Evolutionary conservation across 2,329 filamentous ascomycete genomes (phyloP).

Genomic region (Myriosclerotinia duriaeana): DNA sequence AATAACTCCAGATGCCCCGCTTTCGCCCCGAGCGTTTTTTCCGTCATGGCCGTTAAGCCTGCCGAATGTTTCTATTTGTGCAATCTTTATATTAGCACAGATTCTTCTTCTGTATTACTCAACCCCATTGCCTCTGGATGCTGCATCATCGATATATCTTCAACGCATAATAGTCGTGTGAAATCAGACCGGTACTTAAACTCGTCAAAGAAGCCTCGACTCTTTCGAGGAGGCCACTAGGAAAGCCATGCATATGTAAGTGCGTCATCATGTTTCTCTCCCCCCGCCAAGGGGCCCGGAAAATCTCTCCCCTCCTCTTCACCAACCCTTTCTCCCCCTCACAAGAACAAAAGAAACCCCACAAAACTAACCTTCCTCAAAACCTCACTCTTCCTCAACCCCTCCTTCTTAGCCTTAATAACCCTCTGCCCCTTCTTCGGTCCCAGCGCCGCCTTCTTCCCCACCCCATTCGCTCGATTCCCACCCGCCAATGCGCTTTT

Average conservation of each 20-base stretch:
- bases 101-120: not conserved
- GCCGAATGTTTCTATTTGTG: slow-evolving; percentile 56
- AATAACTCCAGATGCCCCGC: slow-evolving; percentile 71
- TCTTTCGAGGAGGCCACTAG: slow-evolving; percentile 12
- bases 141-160: not conserved
- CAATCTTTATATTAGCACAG: slow-evolving; percentile 3
- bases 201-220: slow-evolving; percentile 17
- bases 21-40: slow-evolving; percentile 62
- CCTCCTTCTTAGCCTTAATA: slow-evolving; percentile 66
- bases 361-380: slow-evolving; percentile 56
- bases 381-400: slow-evolving; percentile 59
- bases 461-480: slow-evolving; percentile 9
- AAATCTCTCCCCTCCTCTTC: not conserved
- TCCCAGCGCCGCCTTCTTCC: slow-evolving; percentile 43
- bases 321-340: not conserved
- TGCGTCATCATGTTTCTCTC: slow-evolving; percentile 7
- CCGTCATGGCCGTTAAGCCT: slow-evolving; percentile 64
- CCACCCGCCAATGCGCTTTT: slow-evolving; percentile 27
- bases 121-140: too few relatives aligned
- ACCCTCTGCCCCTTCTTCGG: slow-evolving; percentile 59
- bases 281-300: too few relatives aligned
- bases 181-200: slow-evolving; percentile 19
- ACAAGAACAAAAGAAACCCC: not conserved
- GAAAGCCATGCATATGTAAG: slow-evolving; percentile 22
- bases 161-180: not conserved